Conservation (phyloP, 78 protist genomes). For the Cavenderia fasciculata region DNA sequence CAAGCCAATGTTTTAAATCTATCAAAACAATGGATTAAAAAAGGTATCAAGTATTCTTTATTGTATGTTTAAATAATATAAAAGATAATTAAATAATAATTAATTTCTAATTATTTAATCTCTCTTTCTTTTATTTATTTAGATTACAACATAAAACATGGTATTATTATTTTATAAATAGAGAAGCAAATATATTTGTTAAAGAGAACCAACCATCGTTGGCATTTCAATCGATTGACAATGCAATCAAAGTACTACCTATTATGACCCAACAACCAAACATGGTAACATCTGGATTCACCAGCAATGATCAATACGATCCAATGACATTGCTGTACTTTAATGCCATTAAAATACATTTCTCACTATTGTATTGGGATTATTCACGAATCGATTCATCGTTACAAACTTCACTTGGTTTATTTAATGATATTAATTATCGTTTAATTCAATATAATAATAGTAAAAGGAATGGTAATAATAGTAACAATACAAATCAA, state of each 20-base stretch:
- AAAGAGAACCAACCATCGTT: slow-evolving; percentile 12
- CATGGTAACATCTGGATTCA: neutral
- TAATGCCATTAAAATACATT: slow-evolving; percentile 24
- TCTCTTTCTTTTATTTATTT: neutral
- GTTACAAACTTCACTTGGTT: too few relatives aligned
- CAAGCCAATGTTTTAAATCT: slow-evolving; percentile 24
- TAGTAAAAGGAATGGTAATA: neutral
- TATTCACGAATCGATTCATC: neutral
- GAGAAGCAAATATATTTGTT: slow-evolving; percentile 23
- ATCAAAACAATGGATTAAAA: slow-evolving; percentile 56
- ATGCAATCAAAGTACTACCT: neutral
- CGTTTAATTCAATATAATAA: neutral
- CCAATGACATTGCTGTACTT: slow-evolving; percentile 12
- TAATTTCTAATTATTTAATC: neutral
- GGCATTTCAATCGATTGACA: slow-evolving; percentile 3
- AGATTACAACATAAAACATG: slow-evolving; percentile 37
- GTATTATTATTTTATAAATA: slow-evolving; percentile 28
- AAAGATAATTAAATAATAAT: neutral
- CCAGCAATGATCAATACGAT: neutral
- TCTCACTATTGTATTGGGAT: slow-evolving; percentile 15
- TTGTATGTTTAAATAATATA: slow-evolving; percentile 30
- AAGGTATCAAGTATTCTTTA: slow-evolving; percentile 14
- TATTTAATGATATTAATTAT: too few relatives aligned
- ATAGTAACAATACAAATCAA: neutral
- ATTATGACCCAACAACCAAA: too few relatives aligned